Conservation (phyloP, 169 alveolate genomes). For the Plasmodium malariae region DNA sequence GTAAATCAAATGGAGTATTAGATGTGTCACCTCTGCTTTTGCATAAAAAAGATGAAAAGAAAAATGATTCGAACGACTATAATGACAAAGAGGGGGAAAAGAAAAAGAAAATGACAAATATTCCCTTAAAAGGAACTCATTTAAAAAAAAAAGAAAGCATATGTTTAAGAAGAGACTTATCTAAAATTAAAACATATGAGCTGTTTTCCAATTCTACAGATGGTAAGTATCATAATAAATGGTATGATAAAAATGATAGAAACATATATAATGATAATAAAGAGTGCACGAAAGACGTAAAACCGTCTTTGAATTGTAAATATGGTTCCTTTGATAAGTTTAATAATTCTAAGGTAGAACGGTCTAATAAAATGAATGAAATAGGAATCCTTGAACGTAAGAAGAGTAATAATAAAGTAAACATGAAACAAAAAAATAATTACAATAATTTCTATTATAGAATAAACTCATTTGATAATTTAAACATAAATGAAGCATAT, state of each 20-base stretch:
- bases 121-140: constrained; percentile 1
- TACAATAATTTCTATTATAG: constrained; percentile 12
- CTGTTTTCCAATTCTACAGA: background rate
- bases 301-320: background rate
- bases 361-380: background rate
- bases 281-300: background rate
- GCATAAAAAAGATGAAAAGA: background rate
- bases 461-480: constrained; percentile 6
- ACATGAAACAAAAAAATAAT: background rate
- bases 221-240: constrained; percentile 1
- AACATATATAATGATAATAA: background rate
- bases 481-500: constrained; percentile 3
- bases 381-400: background rate
- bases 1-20: background rate
- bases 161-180: background rate
- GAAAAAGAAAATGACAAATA: background rate
- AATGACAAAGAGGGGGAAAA: background rate
- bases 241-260: background rate
- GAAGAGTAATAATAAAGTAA: background rate
- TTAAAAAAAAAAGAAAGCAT: constrained; percentile 29
- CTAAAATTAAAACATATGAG: background rate
- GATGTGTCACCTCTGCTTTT: background rate
- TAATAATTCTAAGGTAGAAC: constrained; percentile 1
- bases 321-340: background rate
- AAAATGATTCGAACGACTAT: background rate